Evolutionary conservation across 805 yeast genomes (phyloP), one percentile per base, ranked within the genome.

Genomic region (Wickerhamomyces tratensis): DNA sequence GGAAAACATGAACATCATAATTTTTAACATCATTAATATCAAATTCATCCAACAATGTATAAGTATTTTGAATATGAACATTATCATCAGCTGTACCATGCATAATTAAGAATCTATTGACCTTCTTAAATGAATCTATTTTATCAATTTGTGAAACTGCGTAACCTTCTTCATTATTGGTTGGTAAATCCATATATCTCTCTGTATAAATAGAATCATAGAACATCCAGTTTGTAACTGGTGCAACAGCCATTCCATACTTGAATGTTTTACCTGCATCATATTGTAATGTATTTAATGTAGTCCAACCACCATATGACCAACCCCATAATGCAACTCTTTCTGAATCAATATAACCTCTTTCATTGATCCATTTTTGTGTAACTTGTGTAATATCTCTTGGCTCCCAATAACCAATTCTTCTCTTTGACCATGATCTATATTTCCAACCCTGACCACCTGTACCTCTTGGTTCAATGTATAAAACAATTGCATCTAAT

Each of bases 31-130:
- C 71, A n/a, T 71, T 71, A 44, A 80, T 50, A 53, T 88, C 85
- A 45, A 91, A 68, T 46, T 73, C 63, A 62, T 93, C 98, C 39
- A 93, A 56, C 35, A 93, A 65, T 51, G 80, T 77, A 48, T 87
- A 69, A 35, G 93, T 77, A 65, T 93, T 87, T 59, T 93, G 98
- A 58, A 91, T 75, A 62, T 93, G 98, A 38, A 93, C 98, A 56
- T 93, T 93, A 60, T 93, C 98, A 64, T 93, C 98, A 5, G 96
- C 96, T 0, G 97, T 82, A 2, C 98, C 98, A 57, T 93, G 98
- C 94, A 91, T 87, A 30, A 93, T 60, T 46, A 93, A 63, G 57
- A 93, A 88, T 52, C 98, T 70, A 38, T 72, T 69, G 5, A 68
- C 72, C 36, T 66, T 57, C 14, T 71, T 75, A 51, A 93, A 71